phyloP scores from a whole-genome alignment of 2,329 filamentous ascomycete genomes.

The Zymoseptoria brevis region DNA sequence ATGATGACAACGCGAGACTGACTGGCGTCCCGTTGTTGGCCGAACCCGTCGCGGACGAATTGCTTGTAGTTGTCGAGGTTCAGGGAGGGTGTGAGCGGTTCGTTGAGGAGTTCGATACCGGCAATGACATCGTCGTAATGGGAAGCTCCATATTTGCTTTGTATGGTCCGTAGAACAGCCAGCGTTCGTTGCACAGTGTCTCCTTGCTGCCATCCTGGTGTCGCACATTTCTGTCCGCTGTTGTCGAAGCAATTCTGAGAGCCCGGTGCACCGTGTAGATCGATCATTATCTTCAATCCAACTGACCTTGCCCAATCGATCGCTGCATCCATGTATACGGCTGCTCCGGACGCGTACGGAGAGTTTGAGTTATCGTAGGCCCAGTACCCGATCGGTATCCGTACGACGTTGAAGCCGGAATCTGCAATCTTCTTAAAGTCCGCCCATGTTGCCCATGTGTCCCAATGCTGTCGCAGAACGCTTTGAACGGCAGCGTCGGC shows the following conservation, averaged over 20 bases:
- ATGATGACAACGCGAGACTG: slow-evolving; percentile 44
- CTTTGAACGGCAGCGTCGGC: slow-evolving; percentile 34
- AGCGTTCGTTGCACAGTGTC: slow-evolving; percentile 46
- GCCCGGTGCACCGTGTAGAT: slow-evolving; percentile 49
- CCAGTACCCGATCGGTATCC: slow-evolving; percentile 54
- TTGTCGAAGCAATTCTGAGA: slow-evolving; percentile 58
- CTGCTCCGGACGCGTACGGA: slow-evolving; percentile 46
- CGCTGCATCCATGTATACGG: slow-evolving; percentile 47
- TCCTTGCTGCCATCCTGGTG: slow-evolving; percentile 40
- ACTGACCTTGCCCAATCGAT: slow-evolving; percentile 49
- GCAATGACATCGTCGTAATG: slow-evolving; percentile 52
- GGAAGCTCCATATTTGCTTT: slow-evolving; percentile 48
- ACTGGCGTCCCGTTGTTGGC: slow-evolving; percentile 30
- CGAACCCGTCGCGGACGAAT: slow-evolving; percentile 50
- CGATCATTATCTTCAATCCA: slow-evolving; percentile 50
- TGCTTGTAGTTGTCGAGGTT: slow-evolving; percentile 40
- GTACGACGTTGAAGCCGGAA: slow-evolving; percentile 51
- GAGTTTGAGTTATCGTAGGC: slow-evolving; percentile 45
- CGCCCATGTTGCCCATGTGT: slow-evolving; percentile 41
- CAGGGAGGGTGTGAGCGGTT: slow-evolving; percentile 44
- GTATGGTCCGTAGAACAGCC: slow-evolving; percentile 49
- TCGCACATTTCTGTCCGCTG: slow-evolving; percentile 43
- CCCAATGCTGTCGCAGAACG: slow-evolving; percentile 44
- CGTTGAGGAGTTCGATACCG: slow-evolving; percentile 51
- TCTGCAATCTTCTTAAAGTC: slow-evolving; percentile 51